Evolutionary conservation across 1,284 basidiomycete species (phyloP), one percentile per base, ranked within the genome.

Genomic region (Takashimella koratensis): DNA sequence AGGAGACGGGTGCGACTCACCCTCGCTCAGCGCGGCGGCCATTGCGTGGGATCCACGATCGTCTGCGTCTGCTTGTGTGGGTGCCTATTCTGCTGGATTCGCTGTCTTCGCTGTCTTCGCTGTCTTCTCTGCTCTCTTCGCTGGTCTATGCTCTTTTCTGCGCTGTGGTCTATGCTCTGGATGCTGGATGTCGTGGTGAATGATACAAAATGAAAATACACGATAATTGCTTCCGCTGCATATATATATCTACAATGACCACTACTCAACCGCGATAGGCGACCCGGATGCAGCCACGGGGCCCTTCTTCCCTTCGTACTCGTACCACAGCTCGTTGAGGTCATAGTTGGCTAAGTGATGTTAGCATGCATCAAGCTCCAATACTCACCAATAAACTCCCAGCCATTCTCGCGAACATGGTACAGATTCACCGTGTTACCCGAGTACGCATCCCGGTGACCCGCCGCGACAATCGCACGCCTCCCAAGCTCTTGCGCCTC

Each of bases 341-440:
- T 77, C 76, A 67, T 75, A 74, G 67, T 76, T 77, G 56, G 66
- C 76, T 74, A 54, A 5, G 12, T 13, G 19, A 21, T 49, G 23
- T 45, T 16, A 42, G 23, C n/a, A 26, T 20, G 19, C 12, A 11
- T 5, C 27, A 16, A 10, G 3, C 4, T 19, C 13, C 6, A 27
- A 45, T 3, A 78, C 84, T 47, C 67, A 91, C 90, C 88, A 66
- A 94, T 87, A 78, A 93, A 94, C 60, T 84, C 79, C 91, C 91
- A 99, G 2, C 95, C 96, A 57, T 90, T 82, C 75, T 96, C 87
- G 72, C 90, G 87, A 66, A 98, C 90, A 63, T 97, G 94, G 74
- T 90, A 98, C 26, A 98, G 81, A 78, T 98, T 98, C 78, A 90
- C 87, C 3, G 90, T 88, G 78, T 97, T 96, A 58, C 96, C 96